Conservation (phyloP, 768 basidiomycete species). For the Boletellus sp. region DNA sequence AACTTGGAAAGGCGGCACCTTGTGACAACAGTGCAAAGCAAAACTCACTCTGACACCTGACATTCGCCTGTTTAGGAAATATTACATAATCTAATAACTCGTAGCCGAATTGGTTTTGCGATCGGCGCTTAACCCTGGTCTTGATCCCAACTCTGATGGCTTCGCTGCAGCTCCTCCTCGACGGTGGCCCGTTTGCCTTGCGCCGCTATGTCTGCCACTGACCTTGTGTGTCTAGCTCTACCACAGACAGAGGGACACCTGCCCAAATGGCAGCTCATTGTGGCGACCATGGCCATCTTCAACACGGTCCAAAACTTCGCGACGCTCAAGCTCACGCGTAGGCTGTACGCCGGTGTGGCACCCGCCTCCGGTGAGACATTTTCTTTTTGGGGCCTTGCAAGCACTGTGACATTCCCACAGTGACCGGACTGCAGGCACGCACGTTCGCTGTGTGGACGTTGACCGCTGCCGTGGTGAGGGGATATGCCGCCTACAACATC, state of each 20-base stretch:
- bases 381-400: background rate
- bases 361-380: slow-evolving; percentile 35
- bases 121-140: slow-evolving; percentile 14
- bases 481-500: slow-evolving; percentile 89
- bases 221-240: slow-evolving; percentile 41
- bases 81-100: slow-evolving; percentile 26
- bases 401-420: slow-evolving; percentile 37
- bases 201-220: background rate
- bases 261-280: slow-evolving; percentile 84
- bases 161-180: slow-evolving; percentile 19
- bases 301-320: slow-evolving; percentile 83
- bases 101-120: slow-evolving; percentile 3
- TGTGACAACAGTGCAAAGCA: slow-evolving; percentile 6
- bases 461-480: slow-evolving; percentile 75
- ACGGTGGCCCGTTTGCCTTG: slow-evolving; percentile 11
- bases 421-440: slow-evolving; percentile 81
- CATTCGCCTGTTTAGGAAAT: slow-evolving; percentile 20
- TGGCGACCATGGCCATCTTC: slow-evolving; percentile 74
- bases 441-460: slow-evolving; percentile 93
- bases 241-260: slow-evolving; percentile 68
- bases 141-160: slow-evolving; percentile 4
- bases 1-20: slow-evolving; percentile 13
- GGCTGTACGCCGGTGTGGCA: slow-evolving; percentile 59
- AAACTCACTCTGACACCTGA: slow-evolving; percentile 2
- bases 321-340: slow-evolving; percentile 72